Conservation (phyloP, 345 rosid species). For the Pugionium dolabratum region DNA sequence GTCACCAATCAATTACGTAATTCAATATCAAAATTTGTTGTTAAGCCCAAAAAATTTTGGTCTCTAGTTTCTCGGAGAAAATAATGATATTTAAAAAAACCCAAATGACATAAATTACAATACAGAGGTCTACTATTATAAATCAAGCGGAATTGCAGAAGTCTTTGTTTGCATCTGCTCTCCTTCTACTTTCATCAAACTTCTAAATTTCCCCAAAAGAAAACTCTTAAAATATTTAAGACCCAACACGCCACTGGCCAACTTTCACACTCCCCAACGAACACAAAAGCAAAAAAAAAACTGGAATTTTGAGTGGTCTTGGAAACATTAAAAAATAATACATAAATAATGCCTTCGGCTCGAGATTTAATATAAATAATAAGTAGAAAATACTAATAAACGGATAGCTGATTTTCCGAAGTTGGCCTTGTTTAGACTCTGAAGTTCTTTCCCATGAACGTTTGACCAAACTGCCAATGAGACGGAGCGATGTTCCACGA, state of each 20-base stretch:
- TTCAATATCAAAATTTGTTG: neutral
- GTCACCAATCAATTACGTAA: neutral
- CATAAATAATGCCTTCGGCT: slow-evolving; percentile 37
- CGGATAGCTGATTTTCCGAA: slow-evolving; percentile 7
- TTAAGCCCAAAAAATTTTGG: neutral
- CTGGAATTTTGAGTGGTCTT: slow-evolving; percentile 24
- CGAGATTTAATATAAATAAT: slow-evolving; percentile 5
- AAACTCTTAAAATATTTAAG: slow-evolving; percentile 15
- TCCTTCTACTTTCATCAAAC: slow-evolving; percentile 32
- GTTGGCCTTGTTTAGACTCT: slow-evolving; percentile 41
- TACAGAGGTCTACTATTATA: slow-evolving; percentile 27
- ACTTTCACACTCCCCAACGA: slow-evolving; percentile 35
- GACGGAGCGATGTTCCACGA: slow-evolving; percentile 72
- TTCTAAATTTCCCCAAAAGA: slow-evolving; percentile 28
- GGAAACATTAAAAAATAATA: slow-evolving; percentile 12
- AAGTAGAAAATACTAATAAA: slow-evolving; percentile 18
- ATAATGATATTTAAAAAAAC: neutral
- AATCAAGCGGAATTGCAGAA: neutral
- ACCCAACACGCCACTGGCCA: slow-evolving; percentile 24
- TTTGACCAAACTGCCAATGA: slow-evolving; percentile 76
- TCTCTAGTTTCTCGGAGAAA: too few species aligned
- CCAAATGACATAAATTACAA: slow-evolving; percentile 25
- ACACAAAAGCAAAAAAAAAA: slow-evolving; percentile 9
- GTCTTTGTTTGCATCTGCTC: slow-evolving; percentile 18
- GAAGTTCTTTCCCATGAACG: slow-evolving; percentile 70